Base-by-base conservation (phyloP, 768 basidiomycete genomes). In the Boletus sp. region DNA sequence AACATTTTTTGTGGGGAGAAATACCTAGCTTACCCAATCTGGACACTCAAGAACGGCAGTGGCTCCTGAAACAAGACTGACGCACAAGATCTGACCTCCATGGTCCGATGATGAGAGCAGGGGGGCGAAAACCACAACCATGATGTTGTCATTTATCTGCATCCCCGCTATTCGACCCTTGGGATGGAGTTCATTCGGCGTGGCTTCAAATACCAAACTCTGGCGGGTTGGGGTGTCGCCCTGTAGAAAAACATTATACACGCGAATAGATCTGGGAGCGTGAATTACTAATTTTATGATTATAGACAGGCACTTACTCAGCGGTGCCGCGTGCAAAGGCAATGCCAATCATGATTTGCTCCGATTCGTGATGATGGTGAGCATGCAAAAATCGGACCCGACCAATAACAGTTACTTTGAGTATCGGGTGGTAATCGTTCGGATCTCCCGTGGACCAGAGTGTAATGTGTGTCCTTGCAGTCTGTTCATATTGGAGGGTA, bases 381-480 rank as follows among this genome's bases (percentile, higher is more conserved):
- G 68, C 62, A 33, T 73, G 71, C 35, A 72, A 60, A 43, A 74
- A 77, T 21, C 64, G 67, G 50, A 72, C 65, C 5, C 72, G 70
- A 34, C 65, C 56, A 11, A 60, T 47, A 7, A 72, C 61, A 47
- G 71, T 67, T 17, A 66, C 53, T 39, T 50, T 61, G 19, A 72
- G 69, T 29, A 68, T 66, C 33, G 65, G 63, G 55, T 63, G 66
- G 35, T 56, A 46, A 50, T 61, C 44, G 6, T 64, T 57, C 29
- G 68, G 40, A 60, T 71, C 67, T n/a, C 63, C 64, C 27, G 74
- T 56, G 43, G 72, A 76, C 77, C 80, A 81, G 11, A 83, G 62
- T 11, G 73, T 75, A 21, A 83, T 60, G 30, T 70, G 66, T 6
- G 77, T 73, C 8, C 72, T 70, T 46, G 71, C 69, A 2, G 57